These are phyloP conservation scores for Chlorociboria aeruginascens DNA, from an alignment of 495 filamentous ascomycete species.

Conservation along the genomic window DNA sequence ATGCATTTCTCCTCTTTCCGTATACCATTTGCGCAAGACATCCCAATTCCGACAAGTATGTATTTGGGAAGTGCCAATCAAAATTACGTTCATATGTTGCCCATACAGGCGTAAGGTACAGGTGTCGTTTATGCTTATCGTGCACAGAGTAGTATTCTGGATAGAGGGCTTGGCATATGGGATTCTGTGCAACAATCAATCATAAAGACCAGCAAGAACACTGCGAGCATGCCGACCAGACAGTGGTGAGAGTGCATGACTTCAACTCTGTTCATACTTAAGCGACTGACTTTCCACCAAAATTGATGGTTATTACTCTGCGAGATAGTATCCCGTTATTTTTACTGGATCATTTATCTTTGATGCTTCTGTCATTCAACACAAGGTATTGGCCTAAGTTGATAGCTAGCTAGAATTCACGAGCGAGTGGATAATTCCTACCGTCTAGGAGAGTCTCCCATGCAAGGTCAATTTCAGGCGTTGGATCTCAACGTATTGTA, in stretches of 20 bases:
- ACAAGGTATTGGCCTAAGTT: slow-evolving; percentile 13
- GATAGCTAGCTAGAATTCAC: not conserved
- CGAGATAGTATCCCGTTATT: slow-evolving; percentile 2
- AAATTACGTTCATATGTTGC: not conserved
- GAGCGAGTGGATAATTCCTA: not conserved
- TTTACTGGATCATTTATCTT: slow-evolving; percentile 8
- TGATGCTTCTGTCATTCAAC: slow-evolving; percentile 7
- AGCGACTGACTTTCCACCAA: not conserved
- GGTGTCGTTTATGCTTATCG: slow-evolving; percentile 1
- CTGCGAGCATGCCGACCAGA: not conserved
- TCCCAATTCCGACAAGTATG: slow-evolving; percentile 12
- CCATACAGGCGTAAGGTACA: slow-evolving; percentile 3
- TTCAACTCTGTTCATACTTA: slow-evolving; percentile 5
- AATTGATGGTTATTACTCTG: slow-evolving; percentile 2
- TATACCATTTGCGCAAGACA: slow-evolving; percentile 9
- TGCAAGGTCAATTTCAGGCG: not conserved
- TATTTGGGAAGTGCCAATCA: slow-evolving; percentile 5
- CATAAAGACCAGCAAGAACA: no score
- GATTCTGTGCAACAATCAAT: not conserved
- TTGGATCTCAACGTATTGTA: slow-evolving; percentile 7
- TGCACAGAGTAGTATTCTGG: slow-evolving; percentile 11
- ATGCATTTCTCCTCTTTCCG: not conserved
- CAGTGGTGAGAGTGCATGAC: slow-evolving; percentile 19
- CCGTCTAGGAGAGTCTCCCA: not conserved
- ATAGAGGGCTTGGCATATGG: slow-evolving; percentile 8